A percentile compares a stretch with the other conserved stretches of the same genome.
Conservation (phyloP, 140 eudicot species). For the Senecio squalidus region DNA sequence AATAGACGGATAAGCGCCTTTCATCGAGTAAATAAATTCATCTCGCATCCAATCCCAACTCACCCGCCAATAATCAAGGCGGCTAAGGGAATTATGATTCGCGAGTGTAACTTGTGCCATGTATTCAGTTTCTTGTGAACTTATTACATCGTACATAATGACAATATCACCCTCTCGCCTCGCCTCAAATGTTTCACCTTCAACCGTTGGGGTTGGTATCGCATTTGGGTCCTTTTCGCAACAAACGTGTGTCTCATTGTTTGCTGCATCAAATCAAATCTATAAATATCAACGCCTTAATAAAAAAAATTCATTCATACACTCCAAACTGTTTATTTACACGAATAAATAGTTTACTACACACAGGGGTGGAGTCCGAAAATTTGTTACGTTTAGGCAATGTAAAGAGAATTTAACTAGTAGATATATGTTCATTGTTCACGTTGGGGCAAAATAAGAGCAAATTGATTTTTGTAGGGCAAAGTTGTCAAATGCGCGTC, state of each 20-base stretch:
- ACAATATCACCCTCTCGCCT: conserved; percentile 66
- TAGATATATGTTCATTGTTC: no score
- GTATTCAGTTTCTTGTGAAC: conserved; percentile 48
- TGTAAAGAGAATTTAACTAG: no score
- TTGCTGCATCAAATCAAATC: conserved; percentile 26
- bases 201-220: conserved; percentile 13
- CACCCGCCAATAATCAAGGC: conserved; percentile 69
- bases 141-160: conserved; percentile 61
- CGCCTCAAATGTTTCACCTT: conserved; percentile 33
- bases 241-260: conserved; percentile 40
- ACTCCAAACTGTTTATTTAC: no score
- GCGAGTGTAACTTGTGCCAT: conserved; percentile 67
- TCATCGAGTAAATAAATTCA: conserved; percentile 70
- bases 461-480: no score
- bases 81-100: conserved; percentile 57
- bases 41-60: conserved; percentile 90
- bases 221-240: conserved; percentile 52
- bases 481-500: no score
- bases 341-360: no score
- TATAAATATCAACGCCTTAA: neutral
- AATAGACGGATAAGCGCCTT: conserved; percentile 69
- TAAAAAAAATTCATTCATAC: no score
- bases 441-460: no score
- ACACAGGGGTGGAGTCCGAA: no score
- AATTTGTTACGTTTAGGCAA: no score